A percentile compares a stretch with the other conserved stretches of the same genome.
phyloP scores from a whole-genome alignment of 768 basidiomycete genomes.

The Lentinula detonsa region DNA sequence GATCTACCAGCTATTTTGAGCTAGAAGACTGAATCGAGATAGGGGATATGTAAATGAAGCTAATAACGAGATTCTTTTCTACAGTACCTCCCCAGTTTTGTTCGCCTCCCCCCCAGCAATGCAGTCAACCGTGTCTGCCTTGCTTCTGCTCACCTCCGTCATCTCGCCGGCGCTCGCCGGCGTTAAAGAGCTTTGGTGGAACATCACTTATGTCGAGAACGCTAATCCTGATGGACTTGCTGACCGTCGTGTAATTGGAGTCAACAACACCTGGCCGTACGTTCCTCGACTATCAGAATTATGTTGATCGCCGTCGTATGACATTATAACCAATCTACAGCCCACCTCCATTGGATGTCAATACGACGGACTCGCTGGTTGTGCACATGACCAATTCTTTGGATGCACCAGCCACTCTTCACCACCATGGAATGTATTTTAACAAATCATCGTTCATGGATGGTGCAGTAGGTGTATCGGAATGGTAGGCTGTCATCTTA shows the following conservation, averaged over 20 bases:
- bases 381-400: constrained; percentile 76
- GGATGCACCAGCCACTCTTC: constrained; percentile 62
- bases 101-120: constrained; percentile 13
- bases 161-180: constrained; percentile 48
- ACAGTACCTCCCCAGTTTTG: background rate
- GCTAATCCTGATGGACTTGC: constrained; percentile 83
- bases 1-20: background rate
- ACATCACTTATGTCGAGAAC: constrained; percentile 76
- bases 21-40: background rate
- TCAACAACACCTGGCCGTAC: constrained; percentile 93
- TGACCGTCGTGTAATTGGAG: constrained; percentile 73
- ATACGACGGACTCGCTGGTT: constrained; percentile 62
- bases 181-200: constrained; percentile 80
- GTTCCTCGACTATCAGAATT: constrained; percentile 20
- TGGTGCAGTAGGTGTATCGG: constrained; percentile 75
- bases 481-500: constrained; percentile 52
- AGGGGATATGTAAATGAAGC: background rate
- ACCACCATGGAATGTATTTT: constrained; percentile 96
- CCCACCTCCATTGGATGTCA: constrained; percentile 76
- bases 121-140: constrained; percentile 20
- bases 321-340: constrained; percentile 27
- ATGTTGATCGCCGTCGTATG: background rate
- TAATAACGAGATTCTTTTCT: background rate
- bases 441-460: constrained; percentile 86
- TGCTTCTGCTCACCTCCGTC: constrained; percentile 21